Base-by-base conservation (phyloP, 2,329 filamentous ascomycete species). In the Xylaria sp. region DNA sequence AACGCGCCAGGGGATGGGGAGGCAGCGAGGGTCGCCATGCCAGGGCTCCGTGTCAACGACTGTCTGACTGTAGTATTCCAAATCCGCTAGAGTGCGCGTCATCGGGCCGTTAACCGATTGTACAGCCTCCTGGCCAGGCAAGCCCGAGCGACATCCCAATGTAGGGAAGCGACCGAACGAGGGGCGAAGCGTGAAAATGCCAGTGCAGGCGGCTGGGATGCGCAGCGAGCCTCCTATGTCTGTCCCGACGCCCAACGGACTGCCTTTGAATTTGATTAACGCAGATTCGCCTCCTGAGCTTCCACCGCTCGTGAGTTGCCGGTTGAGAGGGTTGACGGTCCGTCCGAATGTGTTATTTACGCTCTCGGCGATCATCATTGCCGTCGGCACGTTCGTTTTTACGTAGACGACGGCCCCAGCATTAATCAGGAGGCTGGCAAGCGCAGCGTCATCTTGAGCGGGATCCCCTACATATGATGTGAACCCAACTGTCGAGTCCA, bases 301-400 rank as follows among this genome's bases (percentile, higher is more conserved):
- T 10, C 91, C 91, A 12, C 91, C 91, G 25, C 86, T 85, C 0
- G 89, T 91, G 2, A 88, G 81, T 2, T 79, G 79, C 27, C 87
- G 84, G 74, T 91, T 90, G 6, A 81, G 79, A 0, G 91, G 90
- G 75, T 91, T 91, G 25, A 88, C 76, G 0, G 88, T 90, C 13
- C 88, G 83, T 9, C 90, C 90, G 72, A 89, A 88, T 1, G 87
- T 82, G 72, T 91, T 90, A 79, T 91, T 92, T 18, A 90, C 87
- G 1, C 84, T 87, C 75, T 92, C 90, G 13, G 88, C 85, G 60
- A 91, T 90, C 89, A 92, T 91, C 84, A 91, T 89, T 13, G 88
- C 88, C 1, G 88, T 90, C 0, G 86, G 85, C 3, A 87, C 82
- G 70, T 85, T 87, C 0, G 87, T 88, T 79, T 88, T 88, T 70